Conservation (phyloP, 192 early-diverging fungal genomes). For the Geranomyces variabilis region DNA sequence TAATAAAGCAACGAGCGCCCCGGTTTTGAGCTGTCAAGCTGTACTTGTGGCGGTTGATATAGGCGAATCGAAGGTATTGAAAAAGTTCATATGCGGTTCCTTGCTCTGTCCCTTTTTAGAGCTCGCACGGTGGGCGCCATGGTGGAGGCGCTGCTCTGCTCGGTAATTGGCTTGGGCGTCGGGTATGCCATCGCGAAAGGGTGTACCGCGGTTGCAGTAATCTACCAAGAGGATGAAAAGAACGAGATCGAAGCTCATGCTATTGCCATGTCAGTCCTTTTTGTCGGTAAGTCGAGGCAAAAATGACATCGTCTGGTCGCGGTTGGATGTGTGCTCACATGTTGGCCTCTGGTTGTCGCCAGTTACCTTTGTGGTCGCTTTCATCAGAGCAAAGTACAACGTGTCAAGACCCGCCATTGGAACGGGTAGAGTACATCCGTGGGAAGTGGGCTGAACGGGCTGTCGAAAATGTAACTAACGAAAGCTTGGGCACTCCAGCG, state of each 20-base stretch:
- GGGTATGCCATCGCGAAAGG: slow-evolving; percentile 26
- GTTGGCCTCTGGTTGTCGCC: neutral
- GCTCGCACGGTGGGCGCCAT: slow-evolving; percentile 34
- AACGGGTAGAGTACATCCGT: slow-evolving; percentile 44
- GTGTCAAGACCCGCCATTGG: slow-evolving; percentile 47
- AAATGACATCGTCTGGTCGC: too few species aligned
- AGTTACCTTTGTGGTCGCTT: slow-evolving; percentile 52
- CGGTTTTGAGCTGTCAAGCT: slow-evolving; percentile 2
- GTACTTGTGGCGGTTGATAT: too few species aligned
- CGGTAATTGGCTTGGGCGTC: slow-evolving; percentile 14
- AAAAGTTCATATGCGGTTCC: too few species aligned
- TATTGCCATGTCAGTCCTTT: slow-evolving; percentile 16
- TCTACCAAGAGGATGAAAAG: slow-evolving; percentile 16
- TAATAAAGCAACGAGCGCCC: neutral
- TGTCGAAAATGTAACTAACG: too few species aligned
- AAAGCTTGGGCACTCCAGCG: too few species aligned
- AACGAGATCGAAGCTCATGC: slow-evolving; percentile 29
- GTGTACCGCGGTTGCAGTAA: slow-evolving; percentile 12
- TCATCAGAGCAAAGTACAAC: slow-evolving; percentile 55
- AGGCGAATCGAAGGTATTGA: too few species aligned
- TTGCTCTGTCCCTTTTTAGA: neutral
- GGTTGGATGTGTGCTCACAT: neutral
- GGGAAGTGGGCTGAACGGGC: too few species aligned
- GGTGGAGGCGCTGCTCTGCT: slow-evolving; percentile 31
- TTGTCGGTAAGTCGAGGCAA: neutral